Evolutionary conservation across 305 asterid genomes (phyloP).

Genomic region (Rubia tinctorum): DNA sequence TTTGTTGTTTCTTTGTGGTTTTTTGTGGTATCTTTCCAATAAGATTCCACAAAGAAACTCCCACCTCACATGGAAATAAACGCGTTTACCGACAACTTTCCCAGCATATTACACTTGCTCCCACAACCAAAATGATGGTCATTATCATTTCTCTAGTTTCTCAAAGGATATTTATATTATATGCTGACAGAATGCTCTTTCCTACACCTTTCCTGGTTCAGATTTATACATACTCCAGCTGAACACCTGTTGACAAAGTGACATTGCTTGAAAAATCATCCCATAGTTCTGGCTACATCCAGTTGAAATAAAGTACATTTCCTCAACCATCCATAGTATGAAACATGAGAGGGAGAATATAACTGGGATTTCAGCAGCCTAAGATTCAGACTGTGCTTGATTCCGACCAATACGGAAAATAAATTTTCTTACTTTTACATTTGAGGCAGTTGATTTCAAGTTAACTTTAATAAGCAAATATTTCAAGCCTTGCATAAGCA

Average conservation of each 20-base stretch:
- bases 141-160: neutral
- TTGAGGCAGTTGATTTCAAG: no score
- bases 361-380: neutral
- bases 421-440: neutral
- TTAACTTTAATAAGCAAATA: neutral
- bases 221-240: no score
- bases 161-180: neutral
- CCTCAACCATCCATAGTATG: neutral
- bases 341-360: no score
- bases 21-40: neutral
- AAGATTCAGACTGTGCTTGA: neutral
- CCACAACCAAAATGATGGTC: neutral
- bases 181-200: no score
- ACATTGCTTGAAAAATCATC: no score
- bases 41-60: no score
- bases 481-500: neutral
- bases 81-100: neutral
- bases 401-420: neutral
- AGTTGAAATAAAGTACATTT: neutral
- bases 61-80: no score
- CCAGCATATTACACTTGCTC: neutral
- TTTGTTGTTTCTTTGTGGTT: neutral
- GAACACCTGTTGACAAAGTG: no score
- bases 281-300: neutral
- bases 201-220: no score